Conservation (phyloP, 2,329 filamentous ascomycete genomes). For the Cordyceps pruinosa region DNA sequence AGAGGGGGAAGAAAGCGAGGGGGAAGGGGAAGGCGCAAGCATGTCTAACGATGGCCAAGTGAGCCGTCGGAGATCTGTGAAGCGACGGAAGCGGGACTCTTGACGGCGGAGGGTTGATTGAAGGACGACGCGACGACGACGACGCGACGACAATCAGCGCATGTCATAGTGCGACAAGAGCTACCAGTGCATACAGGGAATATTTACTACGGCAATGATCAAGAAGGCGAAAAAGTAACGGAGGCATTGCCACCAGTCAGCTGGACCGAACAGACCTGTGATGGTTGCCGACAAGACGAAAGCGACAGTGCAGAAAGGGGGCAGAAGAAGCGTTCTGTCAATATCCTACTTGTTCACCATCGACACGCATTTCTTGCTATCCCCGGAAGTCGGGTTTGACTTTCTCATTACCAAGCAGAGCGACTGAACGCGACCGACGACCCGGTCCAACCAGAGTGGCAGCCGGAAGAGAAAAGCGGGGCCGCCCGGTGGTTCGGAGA, state of each 20-base stretch:
- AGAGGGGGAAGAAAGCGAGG: too few species aligned
- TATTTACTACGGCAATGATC: too few species aligned
- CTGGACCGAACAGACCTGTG: too few species aligned
- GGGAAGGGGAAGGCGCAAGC: conserved; percentile 34
- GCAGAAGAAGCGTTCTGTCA: neutral
- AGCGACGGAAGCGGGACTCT: neutral
- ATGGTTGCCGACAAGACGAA: too few species aligned
- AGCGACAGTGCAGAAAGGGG: neutral
- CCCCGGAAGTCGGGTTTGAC: neutral
- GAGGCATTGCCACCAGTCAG: too few species aligned
- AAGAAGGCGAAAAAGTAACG: too few species aligned
- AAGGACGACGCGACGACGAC: too few species aligned
- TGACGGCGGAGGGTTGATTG: neutral
- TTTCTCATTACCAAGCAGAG: neutral
- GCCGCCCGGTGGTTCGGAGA: conserved; percentile 1
- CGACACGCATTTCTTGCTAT: neutral
- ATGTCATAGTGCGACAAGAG: too few species aligned
- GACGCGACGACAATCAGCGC: neutral
- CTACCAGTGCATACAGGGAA: neutral
- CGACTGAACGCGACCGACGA: neutral
- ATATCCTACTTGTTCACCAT: neutral
- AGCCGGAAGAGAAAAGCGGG: conserved; percentile 6
- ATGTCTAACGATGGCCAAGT: neutral
- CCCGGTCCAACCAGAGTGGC: conserved; percentile 6
- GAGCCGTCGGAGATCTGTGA: neutral